These are phyloP conservation scores for Salvia miltiorrhiza DNA, from an alignment of 257 asterid species.

Conservation along the genomic window DNA sequence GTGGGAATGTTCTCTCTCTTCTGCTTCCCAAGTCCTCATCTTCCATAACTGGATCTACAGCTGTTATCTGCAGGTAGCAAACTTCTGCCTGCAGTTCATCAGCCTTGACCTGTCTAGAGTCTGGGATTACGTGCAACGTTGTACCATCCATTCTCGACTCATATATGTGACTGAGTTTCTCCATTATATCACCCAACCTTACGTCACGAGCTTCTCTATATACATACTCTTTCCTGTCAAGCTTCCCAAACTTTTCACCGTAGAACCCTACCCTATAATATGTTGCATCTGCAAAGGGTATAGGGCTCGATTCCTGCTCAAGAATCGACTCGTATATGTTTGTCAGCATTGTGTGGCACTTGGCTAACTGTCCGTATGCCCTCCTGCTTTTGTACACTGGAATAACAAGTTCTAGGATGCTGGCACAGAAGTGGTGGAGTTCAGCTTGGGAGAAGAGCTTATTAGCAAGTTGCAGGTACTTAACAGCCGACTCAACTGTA, in stretches of 20 bases:
- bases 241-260: constrained; percentile 87
- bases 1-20: constrained; percentile 88
- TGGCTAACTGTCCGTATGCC: constrained; percentile 90
- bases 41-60: constrained; percentile 98
- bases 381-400: constrained; percentile 94
- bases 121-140: constrained; percentile 91
- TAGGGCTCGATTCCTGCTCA: constrained; percentile 97
- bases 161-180: constrained; percentile 96
- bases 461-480: constrained; percentile 94
- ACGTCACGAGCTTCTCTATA: constrained; percentile 98
- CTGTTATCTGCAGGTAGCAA: constrained; percentile 97
- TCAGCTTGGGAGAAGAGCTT: constrained; percentile 99
- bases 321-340: constrained; percentile 93
- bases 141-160: constrained; percentile 91
- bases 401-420: constrained; percentile 90
- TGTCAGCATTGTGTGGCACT: constrained; percentile 93
- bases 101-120: constrained; percentile 93
- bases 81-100: constrained; percentile 88
- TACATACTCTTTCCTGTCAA: constrained; percentile 78
- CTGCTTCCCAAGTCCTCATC: constrained; percentile 99
- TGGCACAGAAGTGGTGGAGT: constrained; percentile 97
- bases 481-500: constrained; percentile 97
- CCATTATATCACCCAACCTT: constrained; percentile 97
- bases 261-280: constrained; percentile 96
- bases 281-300: constrained; percentile 97